phyloP scores from a whole-genome alignment of 2,329 filamentous ascomycete species.

The Xylariaceae sp. region DNA sequence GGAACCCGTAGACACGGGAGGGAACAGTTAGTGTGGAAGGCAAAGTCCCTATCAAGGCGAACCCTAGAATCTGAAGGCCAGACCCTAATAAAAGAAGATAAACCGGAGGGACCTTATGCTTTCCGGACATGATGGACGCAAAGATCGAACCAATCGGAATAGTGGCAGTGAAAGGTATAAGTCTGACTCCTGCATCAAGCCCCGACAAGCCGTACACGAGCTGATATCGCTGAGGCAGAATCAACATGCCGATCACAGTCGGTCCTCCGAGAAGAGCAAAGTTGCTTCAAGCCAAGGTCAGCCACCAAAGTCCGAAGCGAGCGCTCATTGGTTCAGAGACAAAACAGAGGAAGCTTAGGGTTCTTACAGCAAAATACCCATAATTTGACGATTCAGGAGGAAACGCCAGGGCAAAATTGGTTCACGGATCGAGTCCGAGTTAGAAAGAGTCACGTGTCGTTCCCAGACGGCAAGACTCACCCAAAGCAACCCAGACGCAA shows the following conservation, averaged over 20 bases:
- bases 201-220: constrained; percentile 17
- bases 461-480: constrained; percentile 16
- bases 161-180: constrained; percentile 17
- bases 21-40: constrained; percentile 8
- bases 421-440: constrained; percentile 11
- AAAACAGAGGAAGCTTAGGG: background rate
- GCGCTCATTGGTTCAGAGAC: no score
- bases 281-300: constrained; percentile 9
- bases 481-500: constrained; percentile 16
- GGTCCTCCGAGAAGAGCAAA: constrained; percentile 15
- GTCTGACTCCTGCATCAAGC: constrained; percentile 16
- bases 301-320: background rate
- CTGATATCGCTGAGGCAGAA: constrained; percentile 20
- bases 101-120: constrained; percentile 9
- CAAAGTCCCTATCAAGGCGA: constrained; percentile 11
- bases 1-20: constrained; percentile 9
- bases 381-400: constrained; percentile 16
- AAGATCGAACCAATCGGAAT: constrained; percentile 14
- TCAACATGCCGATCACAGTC: constrained; percentile 12
- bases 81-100: constrained; percentile 14
- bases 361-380: constrained; percentile 19
- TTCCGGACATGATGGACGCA: constrained; percentile 5
- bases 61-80: constrained; percentile 14
- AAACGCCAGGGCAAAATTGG: constrained; percentile 22
- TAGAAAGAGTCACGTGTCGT: constrained; percentile 14